Base-by-base conservation (phyloP, 2,329 filamentous ascomycete genomes). In the Myrmaecium sp. region DNA sequence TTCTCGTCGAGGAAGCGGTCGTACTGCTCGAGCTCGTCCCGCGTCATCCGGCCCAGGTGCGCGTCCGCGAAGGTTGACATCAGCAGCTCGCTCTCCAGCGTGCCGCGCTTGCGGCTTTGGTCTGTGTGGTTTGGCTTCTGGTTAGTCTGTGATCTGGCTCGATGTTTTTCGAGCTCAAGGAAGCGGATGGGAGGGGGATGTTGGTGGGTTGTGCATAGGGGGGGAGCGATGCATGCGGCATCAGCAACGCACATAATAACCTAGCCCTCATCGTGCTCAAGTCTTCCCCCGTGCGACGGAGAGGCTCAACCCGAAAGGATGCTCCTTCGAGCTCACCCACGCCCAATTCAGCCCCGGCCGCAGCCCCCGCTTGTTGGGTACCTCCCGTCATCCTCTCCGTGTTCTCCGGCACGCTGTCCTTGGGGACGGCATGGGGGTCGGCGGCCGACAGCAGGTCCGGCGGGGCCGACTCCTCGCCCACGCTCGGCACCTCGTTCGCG, bases 1-100 rank as follows among this genome's bases (percentile, higher is more conserved):
- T 98, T 98, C 58, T 98, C 89, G 54, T 98, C 89, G 30, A 98
- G 72, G 61, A 98, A 91, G 15, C 66, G 60, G 51, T 95, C 86
- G 60, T 89, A 95, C 54, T 92, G 70, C 41, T 68, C 55, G 40
- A 95, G 72, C 47, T 91, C 78, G 26, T 62, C 54, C 5, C 60
- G 52, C 1, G 67, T 69, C 80, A 98, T 92, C 33, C 58, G 59
- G 22, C 64, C 60, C 13, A 98, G 73, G 54, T 91, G 66, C 29
- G 64, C 60, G 38, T 86, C 71, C 36, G 89, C 89, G 51, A 98
- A 98, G 38, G 89, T 98, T 33, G 82, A 93, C 39, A 95, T 77
- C 36, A 98, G 71, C 29, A 98, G 79, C 52, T 98, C 89, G 36
- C 80, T 84, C 53, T 98, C 89, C 47, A 95, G 74, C 38, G 79